Evolutionary conservation across 257 asterid genomes (phyloP).

Genomic region (Solanum phureja): DNA sequence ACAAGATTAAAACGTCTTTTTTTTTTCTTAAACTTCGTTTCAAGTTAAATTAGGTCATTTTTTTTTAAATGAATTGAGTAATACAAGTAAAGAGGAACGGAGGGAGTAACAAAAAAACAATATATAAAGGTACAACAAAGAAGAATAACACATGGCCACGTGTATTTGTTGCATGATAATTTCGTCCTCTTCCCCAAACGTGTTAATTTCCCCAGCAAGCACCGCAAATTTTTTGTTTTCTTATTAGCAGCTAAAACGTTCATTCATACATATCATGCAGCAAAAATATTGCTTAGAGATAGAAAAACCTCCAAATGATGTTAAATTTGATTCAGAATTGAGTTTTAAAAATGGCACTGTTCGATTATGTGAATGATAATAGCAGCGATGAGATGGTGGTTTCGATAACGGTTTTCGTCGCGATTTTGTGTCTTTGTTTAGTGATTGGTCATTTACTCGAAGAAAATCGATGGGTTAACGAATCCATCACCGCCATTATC

Average conservation of each 20-base stretch:
- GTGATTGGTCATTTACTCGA: conserved; percentile 29
- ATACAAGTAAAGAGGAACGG: too few relatives aligned
- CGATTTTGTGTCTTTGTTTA: conserved; percentile 32
- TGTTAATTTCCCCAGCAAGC: neutral
- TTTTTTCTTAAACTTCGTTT: too few relatives aligned
- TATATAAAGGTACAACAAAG: neutral
- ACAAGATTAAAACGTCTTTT: too few relatives aligned
- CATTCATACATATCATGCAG: neutral
- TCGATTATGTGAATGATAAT: neutral
- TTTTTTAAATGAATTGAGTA: too few relatives aligned
- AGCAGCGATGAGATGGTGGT: conserved; percentile 16
- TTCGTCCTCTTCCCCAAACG: neutral
- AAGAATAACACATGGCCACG: neutral
- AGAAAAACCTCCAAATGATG: neutral
- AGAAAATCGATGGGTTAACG: conserved; percentile 41
- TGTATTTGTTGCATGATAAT: neutral
- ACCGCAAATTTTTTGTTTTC: neutral
- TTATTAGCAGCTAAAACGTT: neutral
- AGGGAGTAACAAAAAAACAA: too few relatives aligned
- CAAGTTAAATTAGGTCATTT: too few relatives aligned
- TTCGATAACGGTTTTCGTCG: conserved; percentile 28
- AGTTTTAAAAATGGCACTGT: neutral
- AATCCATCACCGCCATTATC: conserved; percentile 37
- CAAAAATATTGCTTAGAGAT: neutral
- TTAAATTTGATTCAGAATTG: too few relatives aligned